phyloP scores from a whole-genome alignment of 495 filamentous ascomycete genomes.

The Melanomma pulvis-pyrius region DNA sequence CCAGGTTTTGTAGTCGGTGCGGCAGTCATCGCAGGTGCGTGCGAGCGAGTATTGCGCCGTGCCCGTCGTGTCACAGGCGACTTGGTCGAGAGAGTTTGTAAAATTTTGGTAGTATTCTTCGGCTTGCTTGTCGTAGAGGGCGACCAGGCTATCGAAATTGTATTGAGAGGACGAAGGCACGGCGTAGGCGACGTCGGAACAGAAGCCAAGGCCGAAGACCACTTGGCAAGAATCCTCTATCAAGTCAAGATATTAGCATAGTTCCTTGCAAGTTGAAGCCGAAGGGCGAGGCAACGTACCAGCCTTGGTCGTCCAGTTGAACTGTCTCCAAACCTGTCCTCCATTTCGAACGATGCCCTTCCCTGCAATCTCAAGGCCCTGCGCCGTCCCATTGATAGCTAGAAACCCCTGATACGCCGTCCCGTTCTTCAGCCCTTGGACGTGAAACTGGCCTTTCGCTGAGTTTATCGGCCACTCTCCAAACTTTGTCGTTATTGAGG shows the following conservation, averaged over 20 bases:
- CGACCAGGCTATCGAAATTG: conserved; percentile 54
- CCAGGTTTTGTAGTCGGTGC: conserved; percentile 83
- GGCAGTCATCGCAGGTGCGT: conserved; percentile 74
- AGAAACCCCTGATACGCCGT: conserved; percentile 72
- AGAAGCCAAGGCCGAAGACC: conserved; percentile 81
- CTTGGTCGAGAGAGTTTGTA: conserved; percentile 74
- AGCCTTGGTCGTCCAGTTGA: conserved; percentile 70
- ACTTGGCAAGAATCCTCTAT: conserved; percentile 77
- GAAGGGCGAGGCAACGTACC: conserved; percentile 53
- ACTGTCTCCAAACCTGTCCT: conserved; percentile 46
- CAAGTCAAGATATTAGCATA: background rate
- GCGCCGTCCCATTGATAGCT: conserved; percentile 58
- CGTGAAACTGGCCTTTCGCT: conserved; percentile 84
- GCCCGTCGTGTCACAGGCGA: conserved; percentile 76
- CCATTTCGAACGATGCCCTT: conserved; percentile 52
- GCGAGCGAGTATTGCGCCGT: conserved; percentile 79
- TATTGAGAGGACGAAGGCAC: conserved; percentile 74
- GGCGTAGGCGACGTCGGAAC: conserved; percentile 82
- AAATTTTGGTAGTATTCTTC: conserved; percentile 61
- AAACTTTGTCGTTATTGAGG: conserved; percentile 67
- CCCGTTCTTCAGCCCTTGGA: conserved; percentile 70
- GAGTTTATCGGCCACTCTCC: conserved; percentile 55
- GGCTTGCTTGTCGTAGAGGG: conserved; percentile 65
- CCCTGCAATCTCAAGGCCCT: conserved; percentile 1
- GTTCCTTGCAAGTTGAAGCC: conserved; percentile 29